Conservation (phyloP, 345 rosid species). For the Gossypium herbaceum region DNA sequence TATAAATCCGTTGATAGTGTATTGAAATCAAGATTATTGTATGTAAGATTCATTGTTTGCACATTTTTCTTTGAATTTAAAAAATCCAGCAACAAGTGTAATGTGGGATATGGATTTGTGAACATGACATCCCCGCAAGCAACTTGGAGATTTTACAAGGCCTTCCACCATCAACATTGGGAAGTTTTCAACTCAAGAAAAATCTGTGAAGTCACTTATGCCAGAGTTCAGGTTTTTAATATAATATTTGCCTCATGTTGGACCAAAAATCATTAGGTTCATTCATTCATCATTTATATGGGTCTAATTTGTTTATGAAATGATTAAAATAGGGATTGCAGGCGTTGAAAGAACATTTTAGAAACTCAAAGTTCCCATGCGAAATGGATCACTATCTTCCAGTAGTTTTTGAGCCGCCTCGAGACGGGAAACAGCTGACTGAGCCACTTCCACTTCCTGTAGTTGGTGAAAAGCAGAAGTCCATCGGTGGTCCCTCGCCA, state of each 20-base stretch:
- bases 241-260: not conserved
- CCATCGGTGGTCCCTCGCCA: not conserved
- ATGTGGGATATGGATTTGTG: conserved; percentile 96
- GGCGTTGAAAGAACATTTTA: conserved; percentile 76
- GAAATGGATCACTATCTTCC: conserved; percentile 68
- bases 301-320: not conserved
- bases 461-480: conserved; percentile 28
- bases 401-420: conserved; percentile 76
- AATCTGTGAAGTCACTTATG: conserved; percentile 88
- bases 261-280: not conserved
- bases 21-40: too few species aligned
- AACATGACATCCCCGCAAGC: conserved; percentile 91
- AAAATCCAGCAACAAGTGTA: conserved; percentile 68
- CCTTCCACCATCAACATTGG: conserved; percentile 78
- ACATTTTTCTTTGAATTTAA: not conserved
- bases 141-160: conserved; percentile 68
- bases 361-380: conserved; percentile 69
- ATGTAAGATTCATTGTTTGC: not conserved
- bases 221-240: conserved; percentile 68
- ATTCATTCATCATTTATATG: not conserved
- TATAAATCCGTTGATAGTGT: not conserved
- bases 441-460: conserved; percentile 54
- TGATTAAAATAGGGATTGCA: conserved; percentile 57
- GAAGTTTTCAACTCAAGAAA: conserved; percentile 69
- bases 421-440: conserved; percentile 58